Conservation (phyloP, 768 basidiomycete species). For the Cyclocybe aegerita region DNA sequence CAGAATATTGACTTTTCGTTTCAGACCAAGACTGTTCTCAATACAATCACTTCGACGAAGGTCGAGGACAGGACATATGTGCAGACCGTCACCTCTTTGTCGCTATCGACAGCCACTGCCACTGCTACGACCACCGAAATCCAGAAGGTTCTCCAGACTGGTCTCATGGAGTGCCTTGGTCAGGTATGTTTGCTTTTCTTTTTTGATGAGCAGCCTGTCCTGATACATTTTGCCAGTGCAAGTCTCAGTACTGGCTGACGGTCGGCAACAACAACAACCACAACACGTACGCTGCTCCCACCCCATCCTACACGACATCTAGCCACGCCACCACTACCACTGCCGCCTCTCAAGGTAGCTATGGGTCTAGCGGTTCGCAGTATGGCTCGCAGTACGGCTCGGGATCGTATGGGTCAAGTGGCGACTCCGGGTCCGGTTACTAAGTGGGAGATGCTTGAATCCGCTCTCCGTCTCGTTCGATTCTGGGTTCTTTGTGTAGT, state of each 20-base stretch:
- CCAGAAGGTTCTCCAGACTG: slow-evolving; percentile 47
- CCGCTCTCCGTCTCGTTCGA: slow-evolving; percentile 11
- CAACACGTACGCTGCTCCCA: slow-evolving; percentile 43
- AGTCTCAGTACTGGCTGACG: slow-evolving; percentile 52
- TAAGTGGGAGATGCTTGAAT: slow-evolving; percentile 18
- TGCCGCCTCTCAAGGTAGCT: slow-evolving; percentile 8
- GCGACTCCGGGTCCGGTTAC: slow-evolving; percentile 29
- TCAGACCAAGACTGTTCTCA: slow-evolving; percentile 58
- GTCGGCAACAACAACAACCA: slow-evolving; percentile 49
- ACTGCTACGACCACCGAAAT: slow-evolving; percentile 47
- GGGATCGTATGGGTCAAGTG: slow-evolving; percentile 16
- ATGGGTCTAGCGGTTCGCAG: slow-evolving; percentile 21
- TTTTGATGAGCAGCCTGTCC: background rate
- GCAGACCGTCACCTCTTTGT: slow-evolving; percentile 51
- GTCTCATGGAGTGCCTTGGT: slow-evolving; percentile 53
- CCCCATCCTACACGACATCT: slow-evolving; percentile 14
- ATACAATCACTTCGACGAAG: slow-evolving; percentile 55
- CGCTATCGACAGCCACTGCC: slow-evolving; percentile 46
- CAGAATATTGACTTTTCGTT: slow-evolving; percentile 4
- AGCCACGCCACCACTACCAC: slow-evolving; percentile 16
- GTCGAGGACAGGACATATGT: slow-evolving; percentile 46
- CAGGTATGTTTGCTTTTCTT: slow-evolving; percentile 29
- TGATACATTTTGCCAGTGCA: slow-evolving; percentile 43
- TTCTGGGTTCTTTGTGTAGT: slow-evolving; percentile 17
- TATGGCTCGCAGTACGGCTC: slow-evolving; percentile 14